Evolutionary conservation across 202 grass and related monocot species (phyloP), one percentile per base, ranked within the genome.

Genomic region (Setaria viridis): DNA sequence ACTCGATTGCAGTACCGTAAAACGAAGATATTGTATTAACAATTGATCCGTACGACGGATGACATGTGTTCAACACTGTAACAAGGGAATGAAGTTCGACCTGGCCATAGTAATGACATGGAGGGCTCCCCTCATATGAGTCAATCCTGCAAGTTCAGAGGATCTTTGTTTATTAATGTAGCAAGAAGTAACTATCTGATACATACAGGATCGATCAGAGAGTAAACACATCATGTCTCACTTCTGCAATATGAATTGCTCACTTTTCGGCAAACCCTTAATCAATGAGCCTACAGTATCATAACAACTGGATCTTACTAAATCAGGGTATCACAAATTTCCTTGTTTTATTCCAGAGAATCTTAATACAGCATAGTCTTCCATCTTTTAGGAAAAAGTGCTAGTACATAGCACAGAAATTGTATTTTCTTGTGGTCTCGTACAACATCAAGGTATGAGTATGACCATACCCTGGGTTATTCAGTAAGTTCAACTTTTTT

Each of bases 101-200:
- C 78, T 85, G 90, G 74, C 76, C 83, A 87, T 99, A 99, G 90
- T 94, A 94, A 80, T 86, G 77, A 77, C 91, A 99, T 81, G 88
- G 72, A 59, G 85, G 68, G 80, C 81, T 83, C 21, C 12, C 78
- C 60, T 90, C 88, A 78, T 72, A 94, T 83, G 92, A 91, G 47
- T 99, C 92, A 77, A 90, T 80, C 81, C 97, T 99, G 97, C 74
- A 99, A 81, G 15, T 77, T 67, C 51, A 85, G 51, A 81, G 80
- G 34, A 12, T 66, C 20, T 84, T 16, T 91, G 58, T 72, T 81
- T 51, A 56, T 87, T 65, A 81, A 82, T 72, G 49, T 58, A 76
- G 56, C 39, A 80, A 85, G 20, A 83, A 67, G 46, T 84, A 85
- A 83, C 53, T 19, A 83, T 76, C 63, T 3, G 43, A 80, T 84